Evolutionary conservation across 139 green algal species (phyloP), one percentile per base, ranked within the genome.

Genomic region (Bryopsis sp.): DNA sequence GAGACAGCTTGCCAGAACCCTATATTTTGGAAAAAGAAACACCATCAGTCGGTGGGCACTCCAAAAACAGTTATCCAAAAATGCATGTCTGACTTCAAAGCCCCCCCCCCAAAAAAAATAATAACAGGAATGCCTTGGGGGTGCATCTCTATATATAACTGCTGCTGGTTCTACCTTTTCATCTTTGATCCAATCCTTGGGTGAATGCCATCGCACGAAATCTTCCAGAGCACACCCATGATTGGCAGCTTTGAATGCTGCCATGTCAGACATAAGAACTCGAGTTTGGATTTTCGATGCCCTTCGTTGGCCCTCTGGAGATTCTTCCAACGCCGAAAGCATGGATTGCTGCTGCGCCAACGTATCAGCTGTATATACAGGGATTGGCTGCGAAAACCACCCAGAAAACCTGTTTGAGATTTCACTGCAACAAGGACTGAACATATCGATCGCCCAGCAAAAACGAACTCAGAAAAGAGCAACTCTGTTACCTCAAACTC

Each of bases 181-280:
- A 47, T 43, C 32, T 26, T 46, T 39, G 3, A 65, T 33, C 58
- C 58, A 65, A 33, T 65, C 58, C 31, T 65, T 65, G 4, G 58
- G 58, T n/a, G 58, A 65, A 43, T 65, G 46, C 77, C 77, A 83
- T 24, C 70, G 58, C 43, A 96, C 60, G 71, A 96, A 96, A 60
- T 97, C 90, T 3, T 68, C 78, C 24, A 97, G 77, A 24, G 75
- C 66, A 47, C 75, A 79, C 2, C 82, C 81, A 5, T 87, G 87
- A 73, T 97, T 97, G 48, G 88, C 91, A 2, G 91, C 91, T 77
- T 97, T 97, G 84, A 97, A 97, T 0, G 91, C 88, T 1, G 84
- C 73, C 86, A 97, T 97, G 77, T 95, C 88, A 2, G 76, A 79
- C 0, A 70, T 28, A 46, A 95, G 78, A 61, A 85, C 67, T 34